Percentiles rank a stretch among this genome's conserved stretches.
Evolutionary conservation across 192 early-diverging fungal species (phyloP).

Genomic region (Podila verticillata): DNA sequence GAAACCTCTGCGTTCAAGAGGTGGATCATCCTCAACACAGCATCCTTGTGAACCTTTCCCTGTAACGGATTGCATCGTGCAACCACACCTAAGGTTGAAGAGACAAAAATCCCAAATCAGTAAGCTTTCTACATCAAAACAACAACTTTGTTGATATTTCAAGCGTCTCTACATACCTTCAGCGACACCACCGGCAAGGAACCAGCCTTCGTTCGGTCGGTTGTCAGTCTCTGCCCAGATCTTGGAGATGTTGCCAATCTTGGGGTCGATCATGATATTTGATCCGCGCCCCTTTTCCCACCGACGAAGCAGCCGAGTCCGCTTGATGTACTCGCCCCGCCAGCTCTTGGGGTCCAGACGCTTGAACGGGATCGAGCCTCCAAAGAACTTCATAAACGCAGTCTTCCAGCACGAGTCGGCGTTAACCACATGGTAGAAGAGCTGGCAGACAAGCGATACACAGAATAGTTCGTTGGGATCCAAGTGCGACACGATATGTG

Average conservation of each 20-base stretch:
- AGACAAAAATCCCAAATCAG: neutral
- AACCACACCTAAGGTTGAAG: constrained; percentile 54
- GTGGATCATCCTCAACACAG: constrained; percentile 59
- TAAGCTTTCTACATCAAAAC: neutral
- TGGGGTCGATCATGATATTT: constrained; percentile 61
- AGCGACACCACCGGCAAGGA: constrained; percentile 61
- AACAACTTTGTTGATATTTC: no score
- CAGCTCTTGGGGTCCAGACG: constrained; percentile 44
- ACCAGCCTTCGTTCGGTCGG: constrained; percentile 26
- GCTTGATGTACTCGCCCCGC: constrained; percentile 48
- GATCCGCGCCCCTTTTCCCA: constrained; percentile 63
- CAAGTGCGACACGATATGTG: constrained; percentile 39
- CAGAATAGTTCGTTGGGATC: constrained; percentile 31
- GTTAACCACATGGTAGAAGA: constrained; percentile 47
- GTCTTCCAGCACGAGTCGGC: constrained; percentile 49
- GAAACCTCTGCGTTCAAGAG: constrained; percentile 45
- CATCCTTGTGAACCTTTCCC: constrained; percentile 69
- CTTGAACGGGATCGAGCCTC: constrained; percentile 36
- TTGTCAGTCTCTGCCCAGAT: constrained; percentile 58
- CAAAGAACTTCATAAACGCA: constrained; percentile 48
- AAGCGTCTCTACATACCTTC: constrained; percentile 53
- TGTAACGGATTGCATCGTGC: constrained; percentile 65
- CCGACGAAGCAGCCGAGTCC: constrained; percentile 30
- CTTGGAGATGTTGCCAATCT: constrained; percentile 61
- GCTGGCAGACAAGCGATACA: constrained; percentile 22